Evolutionary conservation across 805 yeast genomes (phyloP).

Genomic region (Saturnispora serradocipensis): DNA sequence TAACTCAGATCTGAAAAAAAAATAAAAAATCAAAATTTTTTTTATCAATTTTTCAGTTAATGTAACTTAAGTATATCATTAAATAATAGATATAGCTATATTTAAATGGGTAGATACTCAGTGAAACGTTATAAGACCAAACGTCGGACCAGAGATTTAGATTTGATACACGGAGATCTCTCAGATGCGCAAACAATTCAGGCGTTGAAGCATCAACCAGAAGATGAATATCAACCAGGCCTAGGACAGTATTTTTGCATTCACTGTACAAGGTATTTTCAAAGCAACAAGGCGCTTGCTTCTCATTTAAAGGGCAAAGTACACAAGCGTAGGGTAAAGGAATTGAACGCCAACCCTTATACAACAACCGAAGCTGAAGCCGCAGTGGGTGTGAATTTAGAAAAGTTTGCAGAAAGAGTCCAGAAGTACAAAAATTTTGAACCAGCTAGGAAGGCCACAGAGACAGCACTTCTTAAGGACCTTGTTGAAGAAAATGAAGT

Average conservation of each 20-base stretch:
- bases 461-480: conserved; percentile 25
- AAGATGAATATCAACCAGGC: conserved; percentile 89
- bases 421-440: conserved; percentile 46
- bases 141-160: conserved; percentile 78
- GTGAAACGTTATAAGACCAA: conserved; percentile 84
- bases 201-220: conserved; percentile 65
- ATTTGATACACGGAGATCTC: conserved; percentile 71
- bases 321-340: conserved; percentile 81
- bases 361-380: conserved; percentile 86
- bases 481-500: conserved; percentile 26
- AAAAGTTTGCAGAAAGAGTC: conserved; percentile 54
- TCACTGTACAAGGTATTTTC: conserved; percentile 89
- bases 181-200: conserved; percentile 53
- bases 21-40: not conserved
- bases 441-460: conserved; percentile 37
- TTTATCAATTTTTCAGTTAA: not conserved
- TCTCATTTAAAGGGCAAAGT: conserved; percentile 67
- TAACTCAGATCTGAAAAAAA: not conserved
- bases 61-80: no score
- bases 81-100: not conserved
- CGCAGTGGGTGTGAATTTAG: conserved; percentile 72
- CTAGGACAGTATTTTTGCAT: conserved; percentile 91
- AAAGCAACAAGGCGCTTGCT: conserved; percentile 61
- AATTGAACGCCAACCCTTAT: conserved; percentile 69
- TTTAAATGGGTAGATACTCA: conserved; percentile 73